Base-by-base conservation (phyloP, 306 rosid genomes). In the Arachis stenosperma region DNA sequence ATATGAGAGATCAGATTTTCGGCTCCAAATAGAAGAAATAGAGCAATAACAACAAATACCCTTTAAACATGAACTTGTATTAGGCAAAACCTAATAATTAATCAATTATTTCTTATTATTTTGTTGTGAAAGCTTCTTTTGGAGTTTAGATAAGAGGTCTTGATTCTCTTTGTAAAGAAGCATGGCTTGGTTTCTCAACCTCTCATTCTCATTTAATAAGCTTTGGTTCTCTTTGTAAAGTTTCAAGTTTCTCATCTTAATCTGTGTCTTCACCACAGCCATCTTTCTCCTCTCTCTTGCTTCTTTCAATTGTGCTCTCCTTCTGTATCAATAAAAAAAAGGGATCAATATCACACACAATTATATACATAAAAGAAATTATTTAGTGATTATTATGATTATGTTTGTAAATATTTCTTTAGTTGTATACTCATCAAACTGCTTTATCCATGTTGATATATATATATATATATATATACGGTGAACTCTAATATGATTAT, bases 101-200 rank as follows among this genome's bases (percentile, higher is more conserved):
- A 33, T 42, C 46, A 42, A 33, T 65, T 51, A 68, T 1, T 1
- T 33, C 37, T 33, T 59, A 69, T 62, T 77, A 58, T 53, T 55
- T 51, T 74, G 70, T 55, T 75, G 52, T 13, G 82, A 70, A 50
- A 78, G 29, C 68, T 85, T 83, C 22, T 67, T 68, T 70, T 86
- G 89, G 30, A 92, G 89, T 69, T 86, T 90, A 66, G 84, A 76
- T 7, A 82, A 80, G 69, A 92, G 82, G 55, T 81, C 81, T 13
- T 87, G 90, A 61, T 92, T 90, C 85, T 92, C 98, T 71, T 87
- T 75, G 73, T 74, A 84, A 80, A 92, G 97, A 75, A 88, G 87
- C 79, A 90, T 15, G n/a, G 95, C 97, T 74, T 78, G 83, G 80
- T 85, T 83, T 64, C 89, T 90, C 73, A 92, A 79, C 86, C 82